Evolutionary conservation across 2,329 filamentous ascomycete genomes (phyloP).

Genomic region (Aschersonia sp.): DNA sequence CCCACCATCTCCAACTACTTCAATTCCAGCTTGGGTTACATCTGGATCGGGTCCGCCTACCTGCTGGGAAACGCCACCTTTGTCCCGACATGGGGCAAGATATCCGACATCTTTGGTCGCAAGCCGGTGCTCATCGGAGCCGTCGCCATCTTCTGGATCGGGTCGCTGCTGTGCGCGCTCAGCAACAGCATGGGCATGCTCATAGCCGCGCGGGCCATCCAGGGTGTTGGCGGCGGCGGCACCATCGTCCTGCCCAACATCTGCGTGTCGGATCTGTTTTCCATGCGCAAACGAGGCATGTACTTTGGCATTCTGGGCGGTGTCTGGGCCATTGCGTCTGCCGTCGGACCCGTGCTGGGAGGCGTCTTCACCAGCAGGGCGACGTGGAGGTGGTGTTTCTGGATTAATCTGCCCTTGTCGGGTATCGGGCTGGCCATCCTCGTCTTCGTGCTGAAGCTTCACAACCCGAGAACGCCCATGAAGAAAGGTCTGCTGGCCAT

Average conservation of each 20-base stretch:
- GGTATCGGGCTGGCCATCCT: constrained; percentile 32
- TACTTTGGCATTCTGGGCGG: constrained; percentile 38
- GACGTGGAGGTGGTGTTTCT: constrained; percentile 58
- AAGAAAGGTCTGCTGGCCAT: constrained; percentile 47
- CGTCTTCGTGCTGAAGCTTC: constrained; percentile 50
- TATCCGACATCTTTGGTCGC: constrained; percentile 44
- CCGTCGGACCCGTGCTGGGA: constrained; percentile 53
- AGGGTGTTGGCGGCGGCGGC: constrained; percentile 42
- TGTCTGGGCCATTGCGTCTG: constrained; percentile 50
- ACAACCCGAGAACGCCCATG: constrained; percentile 52
- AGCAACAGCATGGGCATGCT: constrained; percentile 35
- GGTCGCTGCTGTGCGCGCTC: constrained; percentile 38
- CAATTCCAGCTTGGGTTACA: constrained; percentile 53
- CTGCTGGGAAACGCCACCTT: constrained; percentile 54
- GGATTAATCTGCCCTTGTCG: constrained; percentile 43
- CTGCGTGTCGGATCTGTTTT: constrained; percentile 40
- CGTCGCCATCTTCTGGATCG: constrained; percentile 37
- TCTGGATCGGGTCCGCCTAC: constrained; percentile 66
- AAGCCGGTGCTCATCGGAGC: constrained; percentile 37
- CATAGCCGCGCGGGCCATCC: constrained; percentile 39
- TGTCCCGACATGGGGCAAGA: constrained; percentile 55
- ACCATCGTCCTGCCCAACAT: constrained; percentile 47
- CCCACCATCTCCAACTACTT: constrained; percentile 52
- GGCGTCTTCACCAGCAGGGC: constrained; percentile 50
- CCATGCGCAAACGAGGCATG: constrained; percentile 32